A percentile compares a stretch with the other conserved stretches of the same genome.
Conservation (phyloP, 2,329 filamentous ascomycete species). For the Capronia coronata region DNA sequence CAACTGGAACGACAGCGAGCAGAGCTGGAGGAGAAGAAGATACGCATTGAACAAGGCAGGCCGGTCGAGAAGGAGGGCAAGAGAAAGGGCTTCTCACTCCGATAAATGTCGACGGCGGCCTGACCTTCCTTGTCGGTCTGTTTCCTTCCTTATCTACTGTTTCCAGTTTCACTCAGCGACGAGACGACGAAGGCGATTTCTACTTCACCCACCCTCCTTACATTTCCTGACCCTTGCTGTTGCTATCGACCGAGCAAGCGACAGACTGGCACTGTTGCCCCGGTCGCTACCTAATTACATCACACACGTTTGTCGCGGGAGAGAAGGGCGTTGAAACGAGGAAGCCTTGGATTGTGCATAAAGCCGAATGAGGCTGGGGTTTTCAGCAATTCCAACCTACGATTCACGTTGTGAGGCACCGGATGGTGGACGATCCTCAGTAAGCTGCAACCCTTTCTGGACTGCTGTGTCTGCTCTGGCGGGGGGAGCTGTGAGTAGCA, state of each 20-base stretch:
- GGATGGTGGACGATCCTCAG: constrained; percentile 2
- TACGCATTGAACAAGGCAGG: constrained; percentile 85
- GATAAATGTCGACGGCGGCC: constrained; percentile 51
- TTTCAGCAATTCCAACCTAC: constrained; percentile 7
- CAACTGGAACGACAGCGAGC: constrained; percentile 90
- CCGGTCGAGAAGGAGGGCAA: constrained; percentile 97
- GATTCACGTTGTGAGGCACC: constrained; percentile 1
- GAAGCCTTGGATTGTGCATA: constrained; percentile 26
- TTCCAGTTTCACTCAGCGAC: constrained; percentile 32
- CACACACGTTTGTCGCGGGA: constrained; percentile 16
- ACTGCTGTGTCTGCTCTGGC: constrained; percentile 14
- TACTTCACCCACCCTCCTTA: constrained; percentile 13
- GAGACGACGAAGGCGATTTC: constrained; percentile 26
- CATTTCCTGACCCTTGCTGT: constrained; percentile 15
- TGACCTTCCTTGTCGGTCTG: constrained; percentile 19
- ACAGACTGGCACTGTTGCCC: constrained; percentile 28
- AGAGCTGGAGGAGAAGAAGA: constrained; percentile 98
- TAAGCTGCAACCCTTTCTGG: constrained; percentile 18
- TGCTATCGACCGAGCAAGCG: constrained; percentile 15
- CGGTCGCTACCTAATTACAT: constrained; percentile 20
- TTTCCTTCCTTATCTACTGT: constrained; percentile 26
- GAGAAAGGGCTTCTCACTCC: constrained; percentile 98
- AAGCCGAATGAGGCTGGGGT: constrained; percentile 9
- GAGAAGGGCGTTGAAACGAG: constrained; percentile 6
- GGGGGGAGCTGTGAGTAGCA: constrained; percentile 2